A percentile compares a stretch with the other conserved stretches of the same genome.
These are phyloP conservation scores for Combretum micranthum DNA, from an alignment of 345 rosid genomes.

Conservation along the genomic window DNA sequence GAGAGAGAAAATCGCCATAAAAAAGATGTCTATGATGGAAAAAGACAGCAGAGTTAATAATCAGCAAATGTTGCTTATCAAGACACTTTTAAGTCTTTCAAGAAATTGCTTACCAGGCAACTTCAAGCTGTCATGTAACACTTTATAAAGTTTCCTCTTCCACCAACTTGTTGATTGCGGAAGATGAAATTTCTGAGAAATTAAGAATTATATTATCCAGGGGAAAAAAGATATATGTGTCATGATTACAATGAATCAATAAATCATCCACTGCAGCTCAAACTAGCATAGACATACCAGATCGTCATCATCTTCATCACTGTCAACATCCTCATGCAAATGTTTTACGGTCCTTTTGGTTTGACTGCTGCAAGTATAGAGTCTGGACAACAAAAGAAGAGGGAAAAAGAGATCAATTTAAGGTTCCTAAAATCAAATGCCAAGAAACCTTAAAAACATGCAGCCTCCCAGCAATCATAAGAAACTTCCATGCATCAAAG, in stretches of 20 bases:
- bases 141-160: constrained; percentile 58
- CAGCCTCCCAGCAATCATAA: too few relatives aligned
- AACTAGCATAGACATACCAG: constrained; percentile 29
- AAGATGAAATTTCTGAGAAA: constrained; percentile 62
- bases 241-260: background rate
- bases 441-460: background rate
- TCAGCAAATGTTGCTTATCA: constrained; percentile 15
- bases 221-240: too few relatives aligned
- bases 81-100: constrained; percentile 1
- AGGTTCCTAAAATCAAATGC: background rate
- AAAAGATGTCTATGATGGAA: constrained; percentile 54
- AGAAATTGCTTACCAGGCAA: constrained; percentile 53
- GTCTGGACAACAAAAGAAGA: constrained; percentile 27
- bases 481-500: too few relatives aligned
- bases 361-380: constrained; percentile 66
- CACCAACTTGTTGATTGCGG: constrained; percentile 63
- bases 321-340: constrained; percentile 33
- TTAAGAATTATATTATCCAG: background rate
- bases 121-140: constrained; percentile 61
- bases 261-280: constrained; percentile 5
- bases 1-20: constrained; percentile 68
- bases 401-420: background rate
- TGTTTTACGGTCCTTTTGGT: constrained; percentile 64
- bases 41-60: constrained; percentile 11
- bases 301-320: constrained; percentile 52